Conservation (phyloP, 176 grass and related monocot species). For the Urochloa ruziziensis region DNA sequence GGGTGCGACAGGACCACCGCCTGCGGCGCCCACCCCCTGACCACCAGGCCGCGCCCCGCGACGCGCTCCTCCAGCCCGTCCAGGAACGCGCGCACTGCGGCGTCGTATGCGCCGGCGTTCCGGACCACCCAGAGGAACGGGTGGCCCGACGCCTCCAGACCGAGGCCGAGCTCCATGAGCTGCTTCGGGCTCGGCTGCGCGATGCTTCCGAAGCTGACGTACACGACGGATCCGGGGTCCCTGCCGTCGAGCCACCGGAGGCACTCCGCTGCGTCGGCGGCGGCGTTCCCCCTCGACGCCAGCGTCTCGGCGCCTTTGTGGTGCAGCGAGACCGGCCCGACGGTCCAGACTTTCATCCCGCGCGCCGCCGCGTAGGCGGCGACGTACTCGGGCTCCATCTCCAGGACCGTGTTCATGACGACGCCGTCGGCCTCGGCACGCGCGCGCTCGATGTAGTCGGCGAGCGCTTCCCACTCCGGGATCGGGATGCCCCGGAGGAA, state of each 20-base stretch:
- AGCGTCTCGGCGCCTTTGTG: not conserved
- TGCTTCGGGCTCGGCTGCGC: constrained; percentile 26
- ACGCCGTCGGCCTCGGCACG: not conserved
- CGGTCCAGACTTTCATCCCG: not conserved
- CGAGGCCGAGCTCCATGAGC: constrained; percentile 53
- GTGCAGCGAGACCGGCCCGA: not conserved
- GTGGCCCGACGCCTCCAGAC: constrained; percentile 39
- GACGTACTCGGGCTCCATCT: not conserved
- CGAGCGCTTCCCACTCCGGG: not conserved
- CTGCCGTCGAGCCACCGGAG: not conserved
- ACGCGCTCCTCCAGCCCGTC: not conserved
- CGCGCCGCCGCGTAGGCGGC: not conserved
- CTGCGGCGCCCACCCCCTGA: not conserved
- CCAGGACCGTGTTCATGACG: not conserved
- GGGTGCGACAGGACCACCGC: not conserved
- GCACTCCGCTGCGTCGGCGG: not conserved
- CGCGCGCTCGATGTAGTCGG: not conserved
- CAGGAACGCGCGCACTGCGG: not conserved
- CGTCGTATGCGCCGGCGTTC: not conserved
- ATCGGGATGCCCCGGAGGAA: not conserved
- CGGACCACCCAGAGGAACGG: constrained; percentile 56
- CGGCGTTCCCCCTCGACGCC: not conserved
- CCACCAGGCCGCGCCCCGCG: not conserved
- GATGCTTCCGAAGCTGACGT: constrained; percentile 78
- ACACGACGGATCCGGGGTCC: constrained; percentile 50